A percentile compares a stretch with the other conserved stretches of the same genome.
Conservation (phyloP, 345 rosid species). For the Heritiera littoralis region DNA sequence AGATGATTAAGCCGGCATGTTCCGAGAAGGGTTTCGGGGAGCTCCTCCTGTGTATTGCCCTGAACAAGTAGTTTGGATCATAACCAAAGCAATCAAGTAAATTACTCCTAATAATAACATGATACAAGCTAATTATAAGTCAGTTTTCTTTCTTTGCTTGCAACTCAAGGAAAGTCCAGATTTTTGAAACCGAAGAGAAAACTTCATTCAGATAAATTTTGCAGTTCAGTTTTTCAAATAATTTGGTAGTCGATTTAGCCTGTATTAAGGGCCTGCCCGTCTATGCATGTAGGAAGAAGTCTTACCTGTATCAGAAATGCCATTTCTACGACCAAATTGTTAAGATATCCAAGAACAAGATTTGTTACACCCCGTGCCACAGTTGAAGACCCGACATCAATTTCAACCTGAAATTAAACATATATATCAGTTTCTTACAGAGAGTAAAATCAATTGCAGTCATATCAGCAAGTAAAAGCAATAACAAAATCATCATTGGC, state of each 20-base stretch:
- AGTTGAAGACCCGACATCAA: slow-evolving; percentile 92
- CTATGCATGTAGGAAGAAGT: not conserved
- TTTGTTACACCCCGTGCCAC: slow-evolving; percentile 84
- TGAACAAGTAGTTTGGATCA: slow-evolving; percentile 34
- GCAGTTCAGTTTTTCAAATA: not conserved
- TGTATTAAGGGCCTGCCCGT: not conserved
- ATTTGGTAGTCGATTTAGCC: not conserved
- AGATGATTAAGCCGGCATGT: slow-evolving; percentile 78
- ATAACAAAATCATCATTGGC: not conserved
- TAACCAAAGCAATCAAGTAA: not conserved
- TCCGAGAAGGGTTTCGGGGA: slow-evolving; percentile 83
- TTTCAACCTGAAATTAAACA: slow-evolving; percentile 48
- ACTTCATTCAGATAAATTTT: not conserved
- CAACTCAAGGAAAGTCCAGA: not conserved
- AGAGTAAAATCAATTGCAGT: not conserved
- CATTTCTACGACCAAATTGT: slow-evolving; percentile 85
- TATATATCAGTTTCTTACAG: not conserved
- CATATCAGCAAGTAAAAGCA: not conserved
- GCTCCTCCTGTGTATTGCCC: slow-evolving; percentile 87
- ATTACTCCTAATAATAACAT: not conserved
- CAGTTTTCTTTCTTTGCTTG: not conserved
- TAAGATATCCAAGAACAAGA: slow-evolving; percentile 84
- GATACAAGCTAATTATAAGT: not conserved
- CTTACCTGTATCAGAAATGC: slow-evolving; percentile 89
- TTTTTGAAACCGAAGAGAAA: not conserved